A percentile compares a stretch with the other conserved stretches of the same genome.
Conservation (phyloP, 371 early-diverging fungal species). For the Batkoa obscura region DNA sequence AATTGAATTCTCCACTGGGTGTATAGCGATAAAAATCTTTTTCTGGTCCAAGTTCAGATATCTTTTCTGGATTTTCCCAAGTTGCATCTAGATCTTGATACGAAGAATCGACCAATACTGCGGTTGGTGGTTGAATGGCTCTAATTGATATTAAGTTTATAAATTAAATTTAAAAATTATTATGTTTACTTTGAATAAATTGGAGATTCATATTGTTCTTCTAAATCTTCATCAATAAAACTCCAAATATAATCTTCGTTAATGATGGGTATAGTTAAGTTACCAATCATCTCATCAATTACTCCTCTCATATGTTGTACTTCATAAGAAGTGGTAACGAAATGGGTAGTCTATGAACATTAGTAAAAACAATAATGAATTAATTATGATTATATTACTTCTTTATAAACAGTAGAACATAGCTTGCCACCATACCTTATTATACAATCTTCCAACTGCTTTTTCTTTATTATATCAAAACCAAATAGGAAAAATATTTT, state of each 20-base stretch:
- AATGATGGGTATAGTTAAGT: background rate
- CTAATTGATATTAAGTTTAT: background rate
- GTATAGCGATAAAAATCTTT: constrained; percentile 2
- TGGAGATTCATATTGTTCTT: background rate
- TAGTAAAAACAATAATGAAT: background rate
- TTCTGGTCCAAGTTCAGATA: background rate
- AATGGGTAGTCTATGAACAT: constrained; percentile 4
- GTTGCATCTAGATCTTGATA: constrained; percentile 1
- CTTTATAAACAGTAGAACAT: background rate
- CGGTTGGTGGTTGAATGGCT: background rate
- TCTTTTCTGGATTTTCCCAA: background rate
- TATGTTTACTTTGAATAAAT: background rate
- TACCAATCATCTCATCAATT: constrained; percentile 5
- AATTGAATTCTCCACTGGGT: constrained; percentile 4
- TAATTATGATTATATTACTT: background rate
- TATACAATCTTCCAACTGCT: constrained; percentile 2
- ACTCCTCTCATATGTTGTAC: constrained; percentile 5
- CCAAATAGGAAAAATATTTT: constrained; percentile 6
- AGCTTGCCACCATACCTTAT: constrained; percentile 1
- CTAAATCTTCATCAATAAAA: background rate
- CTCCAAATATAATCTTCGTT: constrained; percentile 7
- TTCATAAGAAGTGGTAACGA: constrained; percentile 6
- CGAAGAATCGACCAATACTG: background rate
- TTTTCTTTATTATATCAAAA: constrained; percentile 3
- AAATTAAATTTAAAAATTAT: background rate